These are phyloP conservation scores for Ceratocystis cubensis DNA, from an alignment of 2,329 filamentous ascomycete species.

Conservation along the genomic window DNA sequence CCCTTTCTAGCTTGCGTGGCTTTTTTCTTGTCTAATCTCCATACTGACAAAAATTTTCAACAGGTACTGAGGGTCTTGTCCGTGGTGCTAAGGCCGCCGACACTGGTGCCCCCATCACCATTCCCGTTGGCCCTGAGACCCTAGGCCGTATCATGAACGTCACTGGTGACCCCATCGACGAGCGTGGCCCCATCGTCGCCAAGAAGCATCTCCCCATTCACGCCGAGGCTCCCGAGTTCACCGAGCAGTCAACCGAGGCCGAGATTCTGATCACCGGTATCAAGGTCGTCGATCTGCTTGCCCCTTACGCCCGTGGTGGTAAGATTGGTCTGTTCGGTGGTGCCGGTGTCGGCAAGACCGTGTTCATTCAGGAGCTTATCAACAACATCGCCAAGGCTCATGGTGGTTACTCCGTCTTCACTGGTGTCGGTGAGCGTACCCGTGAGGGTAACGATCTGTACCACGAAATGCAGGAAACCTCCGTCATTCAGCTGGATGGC, in stretches of 20 bases:
- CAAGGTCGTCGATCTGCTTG: slow-evolving; percentile 99
- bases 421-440: slow-evolving; percentile 99
- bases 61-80: slow-evolving; percentile 98
- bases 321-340: slow-evolving; percentile 99
- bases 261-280: slow-evolving; percentile 98
- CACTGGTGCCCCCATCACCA: slow-evolving; percentile 89
- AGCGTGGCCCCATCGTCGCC: slow-evolving; percentile 95
- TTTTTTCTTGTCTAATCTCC: background rate
- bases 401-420: slow-evolving; percentile 99
- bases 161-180: slow-evolving; percentile 99
- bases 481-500: slow-evolving; percentile 97
- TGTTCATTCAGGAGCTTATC: slow-evolving; percentile 99
- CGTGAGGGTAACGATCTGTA: slow-evolving; percentile 99
- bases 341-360: slow-evolving; percentile 99
- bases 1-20: background rate
- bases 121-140: slow-evolving; percentile 84
- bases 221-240: slow-evolving; percentile 82
- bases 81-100: slow-evolving; percentile 76
- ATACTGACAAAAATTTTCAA: slow-evolving; percentile 20
- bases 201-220: slow-evolving; percentile 83
- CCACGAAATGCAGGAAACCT: slow-evolving; percentile 99
- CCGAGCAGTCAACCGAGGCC: slow-evolving; percentile 88
- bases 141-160: slow-evolving; percentile 99
- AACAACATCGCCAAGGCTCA: slow-evolving; percentile 99
- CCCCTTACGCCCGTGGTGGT: slow-evolving; percentile 99